A percentile compares a stretch with the other conserved stretches of the same genome.
Conservation (phyloP, 257 asterid species). For the Gardenia jasminoides region DNA sequence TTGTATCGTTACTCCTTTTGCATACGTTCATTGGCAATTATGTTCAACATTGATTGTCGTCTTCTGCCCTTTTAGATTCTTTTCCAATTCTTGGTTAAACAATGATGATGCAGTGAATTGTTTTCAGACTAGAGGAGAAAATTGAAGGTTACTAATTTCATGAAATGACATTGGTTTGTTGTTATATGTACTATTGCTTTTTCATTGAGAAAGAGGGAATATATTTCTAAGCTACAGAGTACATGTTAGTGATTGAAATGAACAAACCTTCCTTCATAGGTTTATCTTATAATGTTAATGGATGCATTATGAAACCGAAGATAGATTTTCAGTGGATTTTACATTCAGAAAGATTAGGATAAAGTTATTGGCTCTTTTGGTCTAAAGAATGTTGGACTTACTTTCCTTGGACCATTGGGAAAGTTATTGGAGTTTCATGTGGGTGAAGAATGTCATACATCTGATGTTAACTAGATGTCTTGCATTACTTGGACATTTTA, state of each 20-base stretch:
- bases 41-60: background rate
- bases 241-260: background rate
- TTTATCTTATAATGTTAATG: background rate
- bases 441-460: no score
- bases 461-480: background rate
- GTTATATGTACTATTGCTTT: background rate
- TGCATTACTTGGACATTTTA: background rate
- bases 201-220: background rate
- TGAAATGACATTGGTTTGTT: background rate
- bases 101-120: background rate
- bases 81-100: background rate
- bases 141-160: background rate
- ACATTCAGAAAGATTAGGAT: background rate
- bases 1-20: constrained; percentile 18
- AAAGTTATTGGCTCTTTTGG: background rate
- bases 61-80: background rate
- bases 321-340: background rate
- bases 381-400: background rate
- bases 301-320: background rate
- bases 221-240: background rate
- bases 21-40: background rate
- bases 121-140: background rate
- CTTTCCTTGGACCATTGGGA: background rate
- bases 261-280: background rate
- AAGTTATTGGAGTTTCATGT: background rate